phyloP scores from a whole-genome alignment of 495 filamentous ascomycete species.

The Aspergillus incahuasiensis region DNA sequence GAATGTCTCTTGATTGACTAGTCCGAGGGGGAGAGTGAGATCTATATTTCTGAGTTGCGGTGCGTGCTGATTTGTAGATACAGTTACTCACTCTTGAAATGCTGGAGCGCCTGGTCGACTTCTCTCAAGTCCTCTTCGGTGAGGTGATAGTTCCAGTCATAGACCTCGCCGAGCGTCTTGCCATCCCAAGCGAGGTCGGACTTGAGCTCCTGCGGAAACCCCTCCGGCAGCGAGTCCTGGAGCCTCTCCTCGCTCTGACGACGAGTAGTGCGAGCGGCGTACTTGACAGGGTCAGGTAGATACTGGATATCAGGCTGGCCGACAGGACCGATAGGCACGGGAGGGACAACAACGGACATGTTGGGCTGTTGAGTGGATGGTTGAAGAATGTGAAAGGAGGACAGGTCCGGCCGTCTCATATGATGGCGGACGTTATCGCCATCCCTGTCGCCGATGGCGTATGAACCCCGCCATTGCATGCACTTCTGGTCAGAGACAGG shows the following conservation, averaged over 20 bases:
- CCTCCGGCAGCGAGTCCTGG: slow-evolving; percentile 34
- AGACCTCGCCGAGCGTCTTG: slow-evolving; percentile 35
- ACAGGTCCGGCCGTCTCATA: not conserved
- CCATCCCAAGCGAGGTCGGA: slow-evolving; percentile 53
- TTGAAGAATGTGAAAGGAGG: not conserved
- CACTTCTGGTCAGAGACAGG: not conserved
- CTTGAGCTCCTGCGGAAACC: slow-evolving; percentile 41
- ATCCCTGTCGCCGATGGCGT: not conserved
- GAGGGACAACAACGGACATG: slow-evolving; percentile 1
- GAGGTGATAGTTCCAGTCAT: slow-evolving; percentile 49
- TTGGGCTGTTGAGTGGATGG: not conserved
- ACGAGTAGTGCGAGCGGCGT: slow-evolving; percentile 38
- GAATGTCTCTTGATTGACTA: slow-evolving; percentile 48
- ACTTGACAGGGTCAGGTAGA: slow-evolving; percentile 46
- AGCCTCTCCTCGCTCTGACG: slow-evolving; percentile 35
- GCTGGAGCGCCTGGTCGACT: slow-evolving; percentile 43
- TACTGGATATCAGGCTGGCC: slow-evolving; percentile 51
- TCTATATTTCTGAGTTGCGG: slow-evolving; percentile 17
- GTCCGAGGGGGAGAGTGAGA: slow-evolving; percentile 36
- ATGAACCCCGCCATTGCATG: not conserved
- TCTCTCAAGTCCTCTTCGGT: slow-evolving; percentile 43
- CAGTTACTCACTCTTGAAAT: slow-evolving; percentile 47
- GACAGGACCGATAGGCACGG: not conserved
- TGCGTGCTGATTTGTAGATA: not conserved
- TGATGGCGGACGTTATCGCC: not conserved